Evolutionary conservation across 257 asterid species (phyloP), one percentile per base, ranked within the genome.

Genomic region (Scutellaria baicalensis): DNA sequence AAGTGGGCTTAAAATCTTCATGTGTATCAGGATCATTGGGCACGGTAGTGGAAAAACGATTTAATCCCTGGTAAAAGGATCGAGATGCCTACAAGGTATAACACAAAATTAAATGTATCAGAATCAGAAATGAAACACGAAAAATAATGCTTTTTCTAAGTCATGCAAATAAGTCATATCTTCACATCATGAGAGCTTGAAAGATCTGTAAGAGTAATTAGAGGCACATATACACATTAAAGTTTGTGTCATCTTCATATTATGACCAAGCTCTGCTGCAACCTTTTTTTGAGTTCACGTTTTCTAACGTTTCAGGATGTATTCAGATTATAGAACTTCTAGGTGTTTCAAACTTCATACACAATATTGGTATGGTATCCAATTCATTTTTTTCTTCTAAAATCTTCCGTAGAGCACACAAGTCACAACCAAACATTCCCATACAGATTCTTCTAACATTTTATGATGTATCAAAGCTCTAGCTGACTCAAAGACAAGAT

Each of bases 21-120:
- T 89, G 97, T 0, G 93, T 93, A 74, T 87, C 98, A 21, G 95
- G 84, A 71, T 93, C 96, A 84, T 76, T 74, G 48, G 95, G 92
- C 66, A 73, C 83, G 52, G 80, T 45, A 6, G 90, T 83, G 48
- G 92, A 91, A 66, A 80, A 87, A 35, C 74, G 80, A 61, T 35
- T 58, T 20, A 77, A 69, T 63, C 83, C 72, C 45, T 44, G 86
- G 72, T 73, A 81, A 59, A 85, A 74, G 64, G 81, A 83, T 17
- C 82, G 69, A 68, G 90, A 75, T 68, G 79, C 92, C 91, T 91
- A 59, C 56, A 62, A 17, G 20, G 70, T 7, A 77, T 65, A 48
- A 71, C 52, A 39, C 59, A 74, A 39, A 49, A 59, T 16, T 47
- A 49, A 35, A 23, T 13, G 31, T 23, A 23, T 23, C 31, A 23